phyloP scores from a whole-genome alignment of 257 asterid species.

The Solanum appendiculatum region DNA sequence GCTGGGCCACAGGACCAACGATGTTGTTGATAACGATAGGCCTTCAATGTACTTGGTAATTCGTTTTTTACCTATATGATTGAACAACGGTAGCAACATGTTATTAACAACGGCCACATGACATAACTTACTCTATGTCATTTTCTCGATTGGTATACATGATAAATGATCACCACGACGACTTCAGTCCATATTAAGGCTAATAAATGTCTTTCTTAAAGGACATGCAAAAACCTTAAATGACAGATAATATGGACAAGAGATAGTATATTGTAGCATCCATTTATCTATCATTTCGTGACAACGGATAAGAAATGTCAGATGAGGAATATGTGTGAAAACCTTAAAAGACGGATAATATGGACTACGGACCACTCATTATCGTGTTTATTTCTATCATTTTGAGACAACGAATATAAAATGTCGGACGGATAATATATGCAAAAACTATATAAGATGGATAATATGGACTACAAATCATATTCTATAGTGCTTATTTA shows the following conservation, averaged over 20 bases:
- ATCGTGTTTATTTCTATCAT: neutral
- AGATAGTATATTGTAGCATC: neutral
- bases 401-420: neutral
- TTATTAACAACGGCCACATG: neutral
- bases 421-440: too few relatives aligned
- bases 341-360: neutral
- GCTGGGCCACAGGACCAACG: constrained; percentile 99
- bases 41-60: constrained; percentile 92
- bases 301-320: neutral
- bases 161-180: neutral
- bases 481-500: neutral
- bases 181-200: neutral
- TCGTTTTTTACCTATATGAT: constrained; percentile 73
- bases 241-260: neutral
- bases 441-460: neutral
- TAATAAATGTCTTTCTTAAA: neutral
- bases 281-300: neutral
- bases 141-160: neutral
- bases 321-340: too few relatives aligned
- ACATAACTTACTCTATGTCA: neutral
- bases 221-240: neutral
- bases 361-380: neutral
- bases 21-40: constrained; percentile 86
- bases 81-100: neutral
- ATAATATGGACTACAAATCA: neutral